Evolutionary conservation across 2,329 filamentous ascomycete species (phyloP).

Genomic region (Clathrospora elynae): DNA sequence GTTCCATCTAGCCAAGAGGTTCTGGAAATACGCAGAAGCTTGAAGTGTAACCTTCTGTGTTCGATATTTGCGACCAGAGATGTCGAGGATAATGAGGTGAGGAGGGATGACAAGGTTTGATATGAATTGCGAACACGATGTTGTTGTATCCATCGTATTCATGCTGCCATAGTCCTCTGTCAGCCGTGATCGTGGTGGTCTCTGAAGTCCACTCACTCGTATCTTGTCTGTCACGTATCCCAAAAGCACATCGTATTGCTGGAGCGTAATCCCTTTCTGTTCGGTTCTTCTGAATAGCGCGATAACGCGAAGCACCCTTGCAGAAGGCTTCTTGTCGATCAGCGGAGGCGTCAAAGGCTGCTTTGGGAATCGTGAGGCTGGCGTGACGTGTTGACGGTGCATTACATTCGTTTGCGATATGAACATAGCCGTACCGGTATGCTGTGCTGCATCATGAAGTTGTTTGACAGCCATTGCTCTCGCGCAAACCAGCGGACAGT

Average conservation of each 20-base stretch:
- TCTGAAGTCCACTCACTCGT: not conserved
- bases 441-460: too few species aligned
- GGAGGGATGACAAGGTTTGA: not conserved
- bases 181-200: not conserved
- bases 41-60: slow-evolving; percentile 5
- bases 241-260: not conserved
- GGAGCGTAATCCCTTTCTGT: slow-evolving; percentile 11
- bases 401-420: too few species aligned
- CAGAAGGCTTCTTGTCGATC: slow-evolving; percentile 19
- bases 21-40: slow-evolving; percentile 25
- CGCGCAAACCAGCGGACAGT: too few species aligned
- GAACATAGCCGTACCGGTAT: too few species aligned
- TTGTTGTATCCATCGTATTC: not conserved
- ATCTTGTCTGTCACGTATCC: not conserved
- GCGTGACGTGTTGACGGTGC: slow-evolving; percentile 20
- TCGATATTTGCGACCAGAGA: slow-evolving; percentile 9
- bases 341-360: slow-evolving; percentile 24
- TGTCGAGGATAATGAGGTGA: slow-evolving; percentile 10
- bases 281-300: slow-evolving; percentile 23
- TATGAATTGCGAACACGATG: not conserved
- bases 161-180: not conserved
- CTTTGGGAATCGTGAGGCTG: slow-evolving; percentile 20
- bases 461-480: too few species aligned
- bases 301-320: slow-evolving; percentile 18
- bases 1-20: slow-evolving; percentile 23